Evolutionary conservation across 345 rosid species (phyloP), one percentile per base, ranked within the genome.

Genomic region (Murraya koenigii): DNA sequence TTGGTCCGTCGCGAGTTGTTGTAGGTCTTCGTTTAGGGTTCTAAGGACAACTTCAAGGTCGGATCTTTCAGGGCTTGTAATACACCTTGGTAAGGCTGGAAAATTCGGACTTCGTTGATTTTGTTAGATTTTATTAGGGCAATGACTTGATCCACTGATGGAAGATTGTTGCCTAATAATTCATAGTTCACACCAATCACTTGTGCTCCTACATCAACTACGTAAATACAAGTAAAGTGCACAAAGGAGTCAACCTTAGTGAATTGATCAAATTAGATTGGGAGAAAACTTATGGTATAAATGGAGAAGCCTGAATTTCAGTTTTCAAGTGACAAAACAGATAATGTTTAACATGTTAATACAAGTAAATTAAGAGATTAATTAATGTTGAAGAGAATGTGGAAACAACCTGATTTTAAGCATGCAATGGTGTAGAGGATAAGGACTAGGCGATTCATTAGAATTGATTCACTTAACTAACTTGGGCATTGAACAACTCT

Each of bases 11-110:
- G 80, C 80, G 5, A 78, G 68, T 13, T 1, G 8, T 4, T 23
- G 20, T 47, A 78, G 56, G 22, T 78, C 76, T 74, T 47, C 56
- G 23, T 78, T 71, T 54, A 4, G 22, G 41, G 26, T 14, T 35
- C 80, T 80, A 1, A 76, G 13, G 28, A 71, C 20, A 38, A 71
- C 69, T 47, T 71, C 80, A 8, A 80, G 58, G 63, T 74, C 67
- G 3, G 68, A 32, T 41, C 63, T 4, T 22, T 14, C 1, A 76
- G 74, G 17, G 77, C 73, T 0, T 55, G 41, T 11, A 76, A 6
- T 14, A 20, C 69, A 0, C 7, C 72, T 1, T 47, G 68, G 39
- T 76, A 55, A 11, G 80, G 83, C 20, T 64, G 38, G 5, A 52
- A 80, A 0, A 80, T 14, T 61, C 79, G 44, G 15, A 80, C 8